phyloP scores from a whole-genome alignment of 2,329 filamentous ascomycete genomes.

The Monilinia vaccinii-corymbosi region DNA sequence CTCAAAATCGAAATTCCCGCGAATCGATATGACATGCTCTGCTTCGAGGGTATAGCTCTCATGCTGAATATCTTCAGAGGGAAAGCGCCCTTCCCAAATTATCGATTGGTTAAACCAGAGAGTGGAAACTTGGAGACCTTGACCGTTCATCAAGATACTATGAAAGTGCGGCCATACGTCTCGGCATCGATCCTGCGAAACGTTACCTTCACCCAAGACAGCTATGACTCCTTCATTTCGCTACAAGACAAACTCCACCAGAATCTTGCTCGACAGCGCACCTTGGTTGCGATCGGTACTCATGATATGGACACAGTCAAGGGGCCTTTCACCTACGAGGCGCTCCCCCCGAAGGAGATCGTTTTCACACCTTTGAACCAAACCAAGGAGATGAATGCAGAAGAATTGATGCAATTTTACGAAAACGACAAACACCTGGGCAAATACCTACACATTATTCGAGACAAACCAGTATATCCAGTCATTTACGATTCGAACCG shows the following conservation, averaged over 20 bases:
- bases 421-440: slow-evolving; percentile 89
- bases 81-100: slow-evolving; percentile 67
- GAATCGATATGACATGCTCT: slow-evolving; percentile 91
- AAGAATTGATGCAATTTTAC: slow-evolving; percentile 89
- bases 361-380: slow-evolving; percentile 88
- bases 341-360: slow-evolving; percentile 82
- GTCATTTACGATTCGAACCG: slow-evolving; percentile 88
- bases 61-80: slow-evolving; percentile 94
- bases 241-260: slow-evolving; percentile 97
- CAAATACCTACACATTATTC: slow-evolving; percentile 87
- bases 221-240: slow-evolving; percentile 95
- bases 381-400: slow-evolving; percentile 75
- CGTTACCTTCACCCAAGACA: slow-evolving; percentile 81
- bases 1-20: slow-evolving; percentile 97
- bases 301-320: slow-evolving; percentile 91
- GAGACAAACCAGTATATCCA: slow-evolving; percentile 87
- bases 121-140: slow-evolving; percentile 70
- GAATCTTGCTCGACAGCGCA: slow-evolving; percentile 87
- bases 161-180: slow-evolving; percentile 75
- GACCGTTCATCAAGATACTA: slow-evolving; percentile 66
- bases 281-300: slow-evolving; percentile 92
- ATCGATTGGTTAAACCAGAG: slow-evolving; percentile 62
- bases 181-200: slow-evolving; percentile 83
- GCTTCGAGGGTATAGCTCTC: slow-evolving; percentile 91
- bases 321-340: slow-evolving; percentile 95